Conservation (phyloP, 2,329 filamentous ascomycete genomes). For the Sarocladium strictum region DNA sequence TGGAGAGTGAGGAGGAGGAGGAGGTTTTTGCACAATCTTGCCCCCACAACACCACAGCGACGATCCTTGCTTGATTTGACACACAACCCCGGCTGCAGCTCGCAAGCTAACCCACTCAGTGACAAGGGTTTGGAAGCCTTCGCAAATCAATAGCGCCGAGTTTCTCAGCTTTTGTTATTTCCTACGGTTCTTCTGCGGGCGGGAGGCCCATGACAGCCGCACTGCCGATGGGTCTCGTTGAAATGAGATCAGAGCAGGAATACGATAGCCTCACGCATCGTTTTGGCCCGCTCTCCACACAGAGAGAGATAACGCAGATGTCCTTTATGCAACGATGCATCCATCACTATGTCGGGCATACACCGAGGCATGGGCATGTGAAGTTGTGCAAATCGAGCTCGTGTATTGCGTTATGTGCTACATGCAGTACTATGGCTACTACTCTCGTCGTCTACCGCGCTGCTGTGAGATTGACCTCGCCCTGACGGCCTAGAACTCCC, state of each 20-base stretch:
- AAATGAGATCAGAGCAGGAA: background rate
- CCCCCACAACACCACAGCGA: background rate
- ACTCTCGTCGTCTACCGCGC: background rate
- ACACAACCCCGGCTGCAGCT: background rate
- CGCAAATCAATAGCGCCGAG: background rate
- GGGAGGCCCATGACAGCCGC: background rate
- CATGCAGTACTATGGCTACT: no score
- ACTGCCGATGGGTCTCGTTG: background rate
- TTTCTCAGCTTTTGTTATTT: slow-evolving; percentile 1
- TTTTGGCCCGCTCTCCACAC: no score
- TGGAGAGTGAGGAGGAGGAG: background rate
- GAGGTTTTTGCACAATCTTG: no score
- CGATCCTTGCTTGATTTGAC: background rate
- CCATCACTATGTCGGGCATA: no score
- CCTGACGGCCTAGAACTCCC: slow-evolving; percentile 6
- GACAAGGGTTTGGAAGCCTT: background rate
- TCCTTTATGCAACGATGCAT: no score
- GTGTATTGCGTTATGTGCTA: no score
- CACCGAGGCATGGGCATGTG: no score
- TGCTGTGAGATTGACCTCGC: slow-evolving; percentile 10
- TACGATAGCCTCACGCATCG: background rate
- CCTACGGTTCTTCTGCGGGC: background rate
- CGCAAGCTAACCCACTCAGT: slow-evolving; percentile 6
- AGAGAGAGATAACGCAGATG: no score
- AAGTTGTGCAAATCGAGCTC: no score